Conservation (phyloP, 2,329 filamentous ascomycete species). For the Elsinoe australis region DNA sequence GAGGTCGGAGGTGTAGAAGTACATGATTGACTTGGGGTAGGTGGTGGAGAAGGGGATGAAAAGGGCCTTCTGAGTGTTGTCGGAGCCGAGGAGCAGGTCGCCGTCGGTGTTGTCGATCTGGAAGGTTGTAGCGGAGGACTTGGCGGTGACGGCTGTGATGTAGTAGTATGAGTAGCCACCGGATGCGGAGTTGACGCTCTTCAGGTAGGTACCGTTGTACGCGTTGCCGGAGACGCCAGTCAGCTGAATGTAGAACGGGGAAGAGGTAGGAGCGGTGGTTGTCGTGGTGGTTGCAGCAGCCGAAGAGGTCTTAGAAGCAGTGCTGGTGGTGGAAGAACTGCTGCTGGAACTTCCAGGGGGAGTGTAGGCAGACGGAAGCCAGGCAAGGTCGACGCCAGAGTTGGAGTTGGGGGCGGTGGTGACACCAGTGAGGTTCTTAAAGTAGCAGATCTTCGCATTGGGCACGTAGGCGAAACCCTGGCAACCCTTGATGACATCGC, state of each 20-base stretch:
- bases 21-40: background rate
- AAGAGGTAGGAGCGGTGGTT: conserved; percentile 13
- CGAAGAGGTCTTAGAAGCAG: conserved; percentile 9
- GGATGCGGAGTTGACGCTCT: background rate
- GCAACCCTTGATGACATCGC: conserved; percentile 17
- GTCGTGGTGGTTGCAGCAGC: conserved; percentile 13
- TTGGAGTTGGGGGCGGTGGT: conserved; percentile 17
- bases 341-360: conserved; percentile 16
- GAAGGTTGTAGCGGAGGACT: conserved; percentile 3
- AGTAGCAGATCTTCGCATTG: conserved; percentile 18
- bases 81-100: conserved; percentile 1
- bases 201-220: conserved; percentile 13
- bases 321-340: conserved; percentile 1
- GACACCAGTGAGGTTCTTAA: conserved; percentile 19
- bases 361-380: conserved; percentile 17
- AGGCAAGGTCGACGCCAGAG: conserved; percentile 19
- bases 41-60: background rate
- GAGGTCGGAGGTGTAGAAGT: conserved; percentile 12
- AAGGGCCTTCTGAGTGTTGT: background rate
- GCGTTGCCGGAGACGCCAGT: conserved; percentile 11
- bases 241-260: conserved; percentile 15
- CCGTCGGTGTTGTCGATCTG: conserved; percentile 15
- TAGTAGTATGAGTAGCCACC: conserved; percentile 13
- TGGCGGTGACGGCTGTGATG: conserved; percentile 4
- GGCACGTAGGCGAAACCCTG: conserved; percentile 19